A percentile compares a stretch with the other conserved stretches of the same genome.
phyloP scores from a whole-genome alignment of 2,329 filamentous ascomycete species.

The Penicillium sp. region DNA sequence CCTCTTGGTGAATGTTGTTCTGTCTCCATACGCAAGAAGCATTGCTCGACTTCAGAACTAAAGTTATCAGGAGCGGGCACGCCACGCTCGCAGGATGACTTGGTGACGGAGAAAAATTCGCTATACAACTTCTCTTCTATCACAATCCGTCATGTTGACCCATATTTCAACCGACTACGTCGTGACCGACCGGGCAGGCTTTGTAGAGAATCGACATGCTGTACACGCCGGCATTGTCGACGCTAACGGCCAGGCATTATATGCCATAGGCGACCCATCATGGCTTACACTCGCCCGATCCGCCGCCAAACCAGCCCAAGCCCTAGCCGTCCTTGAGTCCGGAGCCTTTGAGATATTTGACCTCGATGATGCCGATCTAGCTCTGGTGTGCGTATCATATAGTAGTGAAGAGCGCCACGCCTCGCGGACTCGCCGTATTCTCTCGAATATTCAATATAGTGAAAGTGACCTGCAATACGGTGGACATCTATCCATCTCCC shows the following conservation, averaged over 20 bases:
- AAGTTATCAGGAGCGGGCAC: no score
- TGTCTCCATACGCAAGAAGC: no score
- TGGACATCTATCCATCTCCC: slow-evolving; percentile 35
- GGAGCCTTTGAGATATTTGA: slow-evolving; percentile 33
- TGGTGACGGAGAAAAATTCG: no score
- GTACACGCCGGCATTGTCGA: slow-evolving; percentile 43
- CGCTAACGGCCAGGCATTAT: slow-evolving; percentile 34
- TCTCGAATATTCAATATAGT: slow-evolving; percentile 27
- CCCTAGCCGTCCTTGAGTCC: slow-evolving; percentile 42
- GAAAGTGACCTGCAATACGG: slow-evolving; percentile 42
- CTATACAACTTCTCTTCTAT: no score
- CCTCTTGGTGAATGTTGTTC: no score
- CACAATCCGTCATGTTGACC: slow-evolving; percentile 2
- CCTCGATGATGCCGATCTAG: slow-evolving; percentile 41
- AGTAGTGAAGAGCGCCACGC: slow-evolving; percentile 42
- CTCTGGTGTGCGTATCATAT: slow-evolving; percentile 46
- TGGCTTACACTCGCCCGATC: slow-evolving; percentile 44
- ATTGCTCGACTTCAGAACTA: no score
- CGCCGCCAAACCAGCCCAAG: slow-evolving; percentile 44
- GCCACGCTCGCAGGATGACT: no score
- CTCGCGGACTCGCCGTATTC: slow-evolving; percentile 34
- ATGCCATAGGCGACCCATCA: slow-evolving; percentile 36
- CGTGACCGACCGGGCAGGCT: slow-evolving; percentile 32
- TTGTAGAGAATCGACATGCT: slow-evolving; percentile 41
- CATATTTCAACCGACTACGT: slow-evolving; percentile 25